Percentiles rank a stretch among this genome's conserved stretches.
These are phyloP conservation scores for Wickerhamomyces sp. DNA, from an alignment of 1,139 yeast genomes.

Conservation along the genomic window DNA sequence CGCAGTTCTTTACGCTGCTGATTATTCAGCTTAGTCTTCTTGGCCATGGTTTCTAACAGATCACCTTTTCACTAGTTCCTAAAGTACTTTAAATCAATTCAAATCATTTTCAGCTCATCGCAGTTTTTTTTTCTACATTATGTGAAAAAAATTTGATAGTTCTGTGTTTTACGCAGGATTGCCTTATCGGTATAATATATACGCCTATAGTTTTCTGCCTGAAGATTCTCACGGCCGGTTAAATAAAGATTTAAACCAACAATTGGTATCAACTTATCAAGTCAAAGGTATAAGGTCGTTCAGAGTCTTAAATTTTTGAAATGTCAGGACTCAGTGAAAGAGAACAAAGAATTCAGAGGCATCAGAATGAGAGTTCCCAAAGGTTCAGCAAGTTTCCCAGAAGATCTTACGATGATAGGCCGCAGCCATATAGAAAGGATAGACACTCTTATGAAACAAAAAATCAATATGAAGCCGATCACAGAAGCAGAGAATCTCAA, in stretches of 20 bases:
- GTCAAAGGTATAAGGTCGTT: too few relatives aligned
- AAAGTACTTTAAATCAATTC: background rate
- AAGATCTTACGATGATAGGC: too few relatives aligned
- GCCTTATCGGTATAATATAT: background rate
- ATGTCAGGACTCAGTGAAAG: slow-evolving; percentile 2
- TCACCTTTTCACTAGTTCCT: too few relatives aligned
- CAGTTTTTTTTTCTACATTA: slow-evolving; percentile 2
- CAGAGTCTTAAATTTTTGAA: too few relatives aligned
- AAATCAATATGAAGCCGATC: background rate
- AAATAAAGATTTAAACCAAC: too few relatives aligned
- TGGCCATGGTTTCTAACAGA: too few relatives aligned
- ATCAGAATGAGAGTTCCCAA: background rate
- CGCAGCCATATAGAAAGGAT: too few relatives aligned
- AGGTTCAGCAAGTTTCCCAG: background rate
- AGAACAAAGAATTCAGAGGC: slow-evolving; percentile 3
- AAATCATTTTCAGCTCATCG: slow-evolving; percentile 10
- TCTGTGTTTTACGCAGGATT: background rate
- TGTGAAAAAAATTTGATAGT: background rate
- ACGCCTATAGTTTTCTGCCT: too few relatives aligned
- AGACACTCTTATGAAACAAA: too few relatives aligned
- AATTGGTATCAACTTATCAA: too few relatives aligned
- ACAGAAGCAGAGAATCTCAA: background rate
- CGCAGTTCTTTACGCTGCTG: slow-evolving; percentile 37
- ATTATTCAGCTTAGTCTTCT: slow-evolving; percentile 28
- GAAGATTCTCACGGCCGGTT: too few relatives aligned